phyloP scores from a whole-genome alignment of 208 protist species.

The Plasmodiophora brassicae region DNA sequence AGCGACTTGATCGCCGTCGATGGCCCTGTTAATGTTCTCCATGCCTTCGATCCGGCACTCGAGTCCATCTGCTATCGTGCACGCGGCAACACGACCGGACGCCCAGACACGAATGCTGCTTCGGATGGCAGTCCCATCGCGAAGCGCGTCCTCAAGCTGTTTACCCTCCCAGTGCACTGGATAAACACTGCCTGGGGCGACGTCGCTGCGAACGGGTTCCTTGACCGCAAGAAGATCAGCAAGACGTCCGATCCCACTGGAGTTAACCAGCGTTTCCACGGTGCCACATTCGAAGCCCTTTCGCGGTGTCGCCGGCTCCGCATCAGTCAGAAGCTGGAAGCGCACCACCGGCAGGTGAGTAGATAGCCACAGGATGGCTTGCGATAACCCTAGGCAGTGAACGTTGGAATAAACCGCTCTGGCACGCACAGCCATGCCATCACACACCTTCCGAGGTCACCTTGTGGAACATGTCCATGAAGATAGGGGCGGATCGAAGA shows the following conservation, averaged over 20 bases:
- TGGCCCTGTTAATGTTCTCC: conserved; percentile 31
- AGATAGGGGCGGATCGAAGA: background rate
- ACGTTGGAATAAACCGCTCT: background rate
- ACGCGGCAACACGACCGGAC: background rate
- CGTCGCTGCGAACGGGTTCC: background rate
- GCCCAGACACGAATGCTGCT: background rate
- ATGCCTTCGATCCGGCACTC: conserved; percentile 29
- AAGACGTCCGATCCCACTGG: background rate
- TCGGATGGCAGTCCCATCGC: background rate
- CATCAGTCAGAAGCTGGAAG: background rate
- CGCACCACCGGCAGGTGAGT: background rate
- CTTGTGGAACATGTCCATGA: background rate
- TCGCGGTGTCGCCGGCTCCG: background rate
- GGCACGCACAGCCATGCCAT: background rate
- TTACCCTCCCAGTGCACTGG: background rate
- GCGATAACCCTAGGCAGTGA: background rate
- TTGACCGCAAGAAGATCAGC: background rate
- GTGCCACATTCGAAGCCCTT: background rate
- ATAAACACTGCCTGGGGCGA: background rate
- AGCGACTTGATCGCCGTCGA: conserved; percentile 38
- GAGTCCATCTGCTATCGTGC: background rate
- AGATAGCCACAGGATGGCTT: background rate
- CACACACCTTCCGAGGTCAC: background rate
- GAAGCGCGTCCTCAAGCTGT: background rate
- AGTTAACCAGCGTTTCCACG: background rate